Conservation (phyloP, 352 stramenopile species). For the Globisporangium apiculatum region DNA sequence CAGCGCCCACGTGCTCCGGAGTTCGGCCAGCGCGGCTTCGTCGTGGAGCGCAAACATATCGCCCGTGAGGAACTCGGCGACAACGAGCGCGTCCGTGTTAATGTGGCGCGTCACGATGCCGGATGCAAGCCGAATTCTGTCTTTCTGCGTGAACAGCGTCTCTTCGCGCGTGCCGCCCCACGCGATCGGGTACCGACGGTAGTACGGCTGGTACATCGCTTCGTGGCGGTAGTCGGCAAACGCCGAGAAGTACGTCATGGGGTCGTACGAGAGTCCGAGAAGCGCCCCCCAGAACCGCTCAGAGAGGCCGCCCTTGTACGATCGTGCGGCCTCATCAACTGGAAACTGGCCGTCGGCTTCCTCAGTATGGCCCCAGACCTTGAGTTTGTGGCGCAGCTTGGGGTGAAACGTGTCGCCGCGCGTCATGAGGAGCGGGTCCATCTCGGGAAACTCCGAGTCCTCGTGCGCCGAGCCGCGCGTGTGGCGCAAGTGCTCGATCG, state of each 20-base stretch:
- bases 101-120: slow-evolving; percentile 75
- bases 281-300: slow-evolving; percentile 51
- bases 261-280: slow-evolving; percentile 61
- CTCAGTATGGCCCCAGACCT: slow-evolving; percentile 71
- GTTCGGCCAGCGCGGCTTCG: slow-evolving; percentile 45
- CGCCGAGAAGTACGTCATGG: slow-evolving; percentile 73
- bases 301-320: slow-evolving; percentile 10
- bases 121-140: slow-evolving; percentile 64
- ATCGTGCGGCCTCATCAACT: slow-evolving; percentile 34
- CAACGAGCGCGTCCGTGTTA: slow-evolving; percentile 60
- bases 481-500: slow-evolving; percentile 50
- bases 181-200: slow-evolving; percentile 68
- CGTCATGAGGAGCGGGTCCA: slow-evolving; percentile 65
- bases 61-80: slow-evolving; percentile 39
- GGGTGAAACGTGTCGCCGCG: slow-evolving; percentile 60
- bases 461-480: slow-evolving; percentile 32
- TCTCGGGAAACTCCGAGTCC: slow-evolving; percentile 42
- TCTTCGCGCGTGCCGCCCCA: slow-evolving; percentile 65
- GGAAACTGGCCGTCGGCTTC: slow-evolving; percentile 58
- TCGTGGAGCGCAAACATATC: slow-evolving; percentile 89
- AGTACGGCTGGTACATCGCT: slow-evolving; percentile 68
- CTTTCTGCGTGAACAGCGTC: slow-evolving; percentile 76
- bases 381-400: slow-evolving; percentile 37
- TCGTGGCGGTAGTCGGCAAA: slow-evolving; percentile 76
- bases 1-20: slow-evolving; percentile 69